These are phyloP conservation scores for Mucor racemosus DNA, from an alignment of 371 early-diverging fungal genomes.

Conservation along the genomic window DNA sequence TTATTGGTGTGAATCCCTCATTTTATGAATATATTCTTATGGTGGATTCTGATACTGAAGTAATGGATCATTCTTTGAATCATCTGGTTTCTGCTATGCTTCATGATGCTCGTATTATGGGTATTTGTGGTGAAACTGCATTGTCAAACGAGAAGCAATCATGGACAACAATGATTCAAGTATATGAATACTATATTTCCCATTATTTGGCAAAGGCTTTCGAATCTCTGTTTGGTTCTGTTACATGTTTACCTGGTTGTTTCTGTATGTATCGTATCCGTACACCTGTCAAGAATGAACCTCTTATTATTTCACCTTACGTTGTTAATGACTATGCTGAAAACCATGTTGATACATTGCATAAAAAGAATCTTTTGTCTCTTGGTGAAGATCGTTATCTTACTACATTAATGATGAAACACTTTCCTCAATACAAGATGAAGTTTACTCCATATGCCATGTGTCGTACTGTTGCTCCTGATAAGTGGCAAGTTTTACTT, in stretches of 20 bases:
- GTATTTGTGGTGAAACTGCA: constrained; percentile 92
- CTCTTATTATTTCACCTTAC: constrained; percentile 87
- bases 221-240: constrained; percentile 98
- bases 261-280: constrained; percentile 95
- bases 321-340: constrained; percentile 96
- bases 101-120: constrained; percentile 84
- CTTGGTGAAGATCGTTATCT: constrained; percentile 91
- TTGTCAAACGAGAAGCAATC: constrained; percentile 87
- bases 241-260: constrained; percentile 96
- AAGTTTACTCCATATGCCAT: constrained; percentile 94
- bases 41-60: constrained; percentile 96
- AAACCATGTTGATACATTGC: constrained; percentile 96
- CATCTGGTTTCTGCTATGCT: constrained; percentile 83
- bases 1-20: constrained; percentile 86
- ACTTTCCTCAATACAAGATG: constrained; percentile 97
- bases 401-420: constrained; percentile 98
- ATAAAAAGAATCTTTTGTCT: constrained; percentile 90
- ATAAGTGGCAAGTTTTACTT: constrained; percentile 87
- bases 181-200: constrained; percentile 98
- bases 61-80: constrained; percentile 75
- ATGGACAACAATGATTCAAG: constrained; percentile 98
- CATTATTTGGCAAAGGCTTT: constrained; percentile 98
- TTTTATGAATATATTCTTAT: constrained; percentile 93
- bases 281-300: constrained; percentile 77
- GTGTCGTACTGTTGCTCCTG: constrained; percentile 95